Percentiles rank a stretch among this genome's conserved stretches.
These are phyloP conservation scores for Blastomyces gilchristii DNA, from an alignment of 2,329 filamentous ascomycete genomes.

Conservation along the genomic window DNA sequence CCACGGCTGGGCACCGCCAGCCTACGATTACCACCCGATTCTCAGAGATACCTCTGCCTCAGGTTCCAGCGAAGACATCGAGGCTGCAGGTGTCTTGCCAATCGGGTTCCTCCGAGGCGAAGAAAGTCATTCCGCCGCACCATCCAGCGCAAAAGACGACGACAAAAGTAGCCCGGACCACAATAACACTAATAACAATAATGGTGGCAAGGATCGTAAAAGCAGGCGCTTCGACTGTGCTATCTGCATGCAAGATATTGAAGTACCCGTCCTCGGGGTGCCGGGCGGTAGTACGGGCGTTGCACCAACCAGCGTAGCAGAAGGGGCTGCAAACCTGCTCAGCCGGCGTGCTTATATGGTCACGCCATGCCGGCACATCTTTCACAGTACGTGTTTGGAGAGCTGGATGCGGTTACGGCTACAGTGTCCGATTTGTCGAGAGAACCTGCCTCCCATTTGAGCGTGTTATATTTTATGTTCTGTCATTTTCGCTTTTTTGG, in stretches of 20 bases:
- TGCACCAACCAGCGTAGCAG: constrained; percentile 26
- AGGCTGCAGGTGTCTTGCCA: constrained; percentile 64
- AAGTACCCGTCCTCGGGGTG: constrained; percentile 64
- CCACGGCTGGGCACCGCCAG: constrained; percentile 52
- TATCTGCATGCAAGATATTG: constrained; percentile 84
- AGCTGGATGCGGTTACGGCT: constrained; percentile 91
- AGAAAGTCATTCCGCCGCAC: constrained; percentile 27
- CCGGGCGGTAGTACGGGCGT: constrained; percentile 38
- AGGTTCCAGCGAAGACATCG: constrained; percentile 58
- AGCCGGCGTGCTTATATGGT: constrained; percentile 87
- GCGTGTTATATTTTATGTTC: constrained; percentile 9
- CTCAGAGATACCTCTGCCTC: constrained; percentile 44
- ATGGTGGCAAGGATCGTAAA: constrained; percentile 39
- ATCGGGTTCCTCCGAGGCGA: constrained; percentile 56
- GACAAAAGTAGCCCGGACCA: constrained; percentile 15
- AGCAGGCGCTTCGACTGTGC: constrained; percentile 72
- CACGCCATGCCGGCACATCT: constrained; percentile 91
- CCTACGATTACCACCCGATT: constrained; percentile 89
- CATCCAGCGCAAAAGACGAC: constrained; percentile 15
- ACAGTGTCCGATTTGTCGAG: constrained; percentile 90
- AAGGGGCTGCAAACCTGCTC: constrained; percentile 53
- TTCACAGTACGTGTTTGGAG: constrained; percentile 83
- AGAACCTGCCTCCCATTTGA: constrained; percentile 74
- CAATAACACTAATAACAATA: constrained; percentile 25
- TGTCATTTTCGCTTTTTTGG: neutral